Base-by-base conservation (phyloP, 176 grass and related monocot species). In the Urochloa ruziziensis region DNA sequence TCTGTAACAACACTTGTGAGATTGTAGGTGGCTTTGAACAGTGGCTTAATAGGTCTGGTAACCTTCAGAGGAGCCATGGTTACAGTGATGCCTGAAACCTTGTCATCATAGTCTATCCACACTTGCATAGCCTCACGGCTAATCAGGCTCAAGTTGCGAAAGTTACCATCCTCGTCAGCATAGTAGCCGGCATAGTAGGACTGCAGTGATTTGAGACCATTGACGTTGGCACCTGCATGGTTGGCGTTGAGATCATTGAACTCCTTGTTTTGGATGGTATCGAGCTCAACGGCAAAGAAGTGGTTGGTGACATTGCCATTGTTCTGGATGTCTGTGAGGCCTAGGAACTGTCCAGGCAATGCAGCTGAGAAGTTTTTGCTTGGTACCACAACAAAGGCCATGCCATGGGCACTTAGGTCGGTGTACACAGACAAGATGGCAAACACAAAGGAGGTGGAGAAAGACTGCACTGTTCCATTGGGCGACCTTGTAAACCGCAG, bases 361-460 rank as follows among this genome's bases (percentile, higher is more conserved):
- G 83, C 66, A 3, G 12, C 17, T 0, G 88, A 49, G 79, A 86
- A 82, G 64, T 86, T 73, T 2, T 1, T 35, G 64, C 78, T 77
- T 6, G 44, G 66, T 1, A 79, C 84, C 43, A 90, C 42, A 7
- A 90, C 27, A 11, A 90, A 90, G 23, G 83, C 79, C 70, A 90
- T 78, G 32, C 88, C 88, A 15, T 78, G 71, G 29, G 83, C 88
- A 23, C 88, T 80, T 4, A 83, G 46, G 19, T 89, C 62, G 0
- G 73, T 66, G 54, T 82, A 86, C 3, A 70, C 40, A 0, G 79
- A 58, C 27, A 82, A 2, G 56, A 86, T 82, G 34, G 63, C 88
- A 17, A 90, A 90, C 18, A 86, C 64, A 16, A 90, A 90, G 23
- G 78, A 72, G 6, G 88, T 64, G 10, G 83, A 86, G 83, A 90